Evolutionary conservation across 2,329 filamentous ascomycete genomes (phyloP), one percentile per base, ranked within the genome.

Genomic region (Raffaelea arxii): DNA sequence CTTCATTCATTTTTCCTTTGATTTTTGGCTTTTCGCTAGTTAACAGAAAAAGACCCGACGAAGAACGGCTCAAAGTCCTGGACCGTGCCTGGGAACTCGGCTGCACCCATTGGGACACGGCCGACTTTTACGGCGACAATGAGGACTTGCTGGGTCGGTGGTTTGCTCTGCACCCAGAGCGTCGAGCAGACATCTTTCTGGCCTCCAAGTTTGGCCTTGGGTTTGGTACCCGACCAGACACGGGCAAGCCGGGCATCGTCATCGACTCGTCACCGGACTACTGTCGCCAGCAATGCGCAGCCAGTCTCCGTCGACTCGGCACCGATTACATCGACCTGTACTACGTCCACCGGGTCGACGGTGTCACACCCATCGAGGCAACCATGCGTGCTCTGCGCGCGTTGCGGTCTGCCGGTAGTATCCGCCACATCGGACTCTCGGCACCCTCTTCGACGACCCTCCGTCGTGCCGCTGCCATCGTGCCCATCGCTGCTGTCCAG

Each of bases 381-480:
- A 75, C 66, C 2, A 69, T 76, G 61, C 59, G 60, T 38, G 69
- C 65, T 6, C 55, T 76, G 50, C 66, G 64, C 41, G 65, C 72
- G 56, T 59, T 77, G 37, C 60, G 65, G 52, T 51, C 56, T 4
- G 68, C 74, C 52, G 75, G 76, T 47, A 78, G 78, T 56, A 73
- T 80, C 57, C 71, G 69, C 47, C 63, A 77, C 56, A 59, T 82
- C 6, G 77, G 77, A 12, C 57, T 82, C 5, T 74, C 66, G 3
- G 75, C 79, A 52, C 62, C 69, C 49, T 68, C 67, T 6, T 67
- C 71, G 3, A 57, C 61, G 2, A 72, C 73, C 0, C 62, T 80
- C 35, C 69, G 71, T 11, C 69, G 75, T 4, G 75, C 72, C 10
- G 59, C 62, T 54, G 67, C 68, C 38, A 58, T 79, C n/a, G 65